Evolutionary conservation across 2,329 filamentous ascomycete genomes (phyloP), one percentile per base, ranked within the genome.

Genomic region (Cordyceps farinosa): DNA sequence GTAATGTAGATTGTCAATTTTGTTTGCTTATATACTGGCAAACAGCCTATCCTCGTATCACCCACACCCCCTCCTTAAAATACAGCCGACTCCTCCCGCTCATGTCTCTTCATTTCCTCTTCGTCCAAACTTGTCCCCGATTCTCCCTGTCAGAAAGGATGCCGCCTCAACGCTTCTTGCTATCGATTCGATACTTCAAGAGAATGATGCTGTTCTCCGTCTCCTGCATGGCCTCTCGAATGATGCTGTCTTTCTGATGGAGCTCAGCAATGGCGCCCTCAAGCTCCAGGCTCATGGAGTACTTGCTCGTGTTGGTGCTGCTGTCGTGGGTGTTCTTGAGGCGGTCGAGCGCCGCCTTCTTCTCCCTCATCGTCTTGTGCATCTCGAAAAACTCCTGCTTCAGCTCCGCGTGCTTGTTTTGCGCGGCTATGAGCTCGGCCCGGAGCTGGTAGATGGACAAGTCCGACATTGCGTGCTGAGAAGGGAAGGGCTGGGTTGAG

Each of bases 241-340:
- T 32, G 17, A 15, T 29, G 15, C 3, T 38, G 11, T 52, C 48
- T 11, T 36, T 44, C 9, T 61, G 48, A 11, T 34, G 38, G 6
- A 59, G 56, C 22, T 59, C 45, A 8, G 60, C 60, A 27, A 62
- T 62, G 8, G 42, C 60, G 1, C 51, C 51, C 34, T 55, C 52
- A 15, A 62, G 15, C 51, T 62, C 44, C 15, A 62, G 27, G 27
- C 42, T 22, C 42, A 10, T 27, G 10, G 27, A 17, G 36, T 62
- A 62, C 52, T 62, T 62, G 52, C 8, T 50, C 34, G 42, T 42
- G 27, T 17, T 62, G 1, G 40, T 3, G 52, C 51, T 56, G 8
- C 11, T 17, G 44, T 62, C 52, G 9, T 52, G 51, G 17, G 13
- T 62, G 36, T 22, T 30, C 34, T 62, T 62, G 44, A 62, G 60